These are phyloP conservation scores for Pulveroboletus sp. DNA, from an alignment of 768 basidiomycete genomes.

Conservation along the genomic window DNA sequence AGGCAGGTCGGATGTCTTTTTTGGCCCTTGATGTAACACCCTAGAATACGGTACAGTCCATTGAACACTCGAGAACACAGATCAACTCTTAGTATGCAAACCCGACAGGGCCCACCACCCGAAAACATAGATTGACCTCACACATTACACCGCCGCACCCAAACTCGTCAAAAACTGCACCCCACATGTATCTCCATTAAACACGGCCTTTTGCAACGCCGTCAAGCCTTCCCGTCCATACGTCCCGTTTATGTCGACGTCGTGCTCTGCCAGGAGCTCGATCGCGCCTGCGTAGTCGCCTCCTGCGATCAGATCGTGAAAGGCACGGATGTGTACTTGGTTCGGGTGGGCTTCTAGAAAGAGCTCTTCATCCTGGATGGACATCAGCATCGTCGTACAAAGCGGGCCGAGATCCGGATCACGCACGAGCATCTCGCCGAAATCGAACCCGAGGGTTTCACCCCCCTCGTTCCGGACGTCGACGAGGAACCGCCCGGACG, in stretches of 20 bases:
- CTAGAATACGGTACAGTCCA: too few species aligned
- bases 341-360: slow-evolving; percentile 16
- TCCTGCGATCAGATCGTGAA: slow-evolving; percentile 23
- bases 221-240: slow-evolving; percentile 19
- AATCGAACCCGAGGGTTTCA: slow-evolving; percentile 24
- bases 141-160: slow-evolving; percentile 14
- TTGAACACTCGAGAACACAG: too few species aligned
- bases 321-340: slow-evolving; percentile 19
- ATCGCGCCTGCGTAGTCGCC: slow-evolving; percentile 19
- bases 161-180: slow-evolving; percentile 17
- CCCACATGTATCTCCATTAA: slow-evolving; percentile 17
- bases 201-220: slow-evolving; percentile 24
- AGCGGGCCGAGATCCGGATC: too few species aligned
- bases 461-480: slow-evolving; percentile 28
- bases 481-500: slow-evolving; percentile 19
- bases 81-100: too few species aligned
- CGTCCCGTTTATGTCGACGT: slow-evolving; percentile 19
- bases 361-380: slow-evolving; percentile 22
- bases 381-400: neutral
- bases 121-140: too few species aligned
- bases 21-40: neutral
- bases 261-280: slow-evolving; percentile 17
- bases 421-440: slow-evolving; percentile 27
- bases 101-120: too few species aligned
- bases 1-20: slow-evolving; percentile 35